Base-by-base conservation (phyloP, 2,329 filamentous ascomycete genomes). In the Colletotrichum camelliae region DNA sequence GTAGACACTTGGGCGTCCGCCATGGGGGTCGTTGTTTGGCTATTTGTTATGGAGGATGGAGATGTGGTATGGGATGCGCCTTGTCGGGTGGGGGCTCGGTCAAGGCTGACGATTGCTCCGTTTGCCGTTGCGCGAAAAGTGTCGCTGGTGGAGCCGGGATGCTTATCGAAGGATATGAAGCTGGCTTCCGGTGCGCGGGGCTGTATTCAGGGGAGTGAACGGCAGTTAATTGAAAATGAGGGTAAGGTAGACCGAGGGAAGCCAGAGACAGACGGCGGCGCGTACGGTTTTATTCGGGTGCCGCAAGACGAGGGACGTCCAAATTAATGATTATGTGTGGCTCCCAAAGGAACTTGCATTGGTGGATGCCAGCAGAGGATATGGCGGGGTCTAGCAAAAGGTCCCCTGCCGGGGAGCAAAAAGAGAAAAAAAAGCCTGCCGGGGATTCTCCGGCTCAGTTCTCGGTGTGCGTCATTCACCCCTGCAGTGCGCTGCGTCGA, bases 261-360 rank as follows among this genome's bases (percentile, higher is more conserved):
- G 31, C 21, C 27, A 43, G n/a, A 55, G 60, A 31, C 39, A 48
- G 73, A 21, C 73, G 29, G 55, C 33, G 43, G 55, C 33, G 43
- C 39, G 37, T 39, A 29, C 65, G 27, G 15, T 67, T 75, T 64
- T 64, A 48, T 39, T 67, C 73, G 21, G 33, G 64, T 48, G 57
- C 73, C 35, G 62, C 73, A 13, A 75, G 70, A 67, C 29, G 58
- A 74, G 18, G 27, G 35, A 76, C 64, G 70, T 74, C 58, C 65
- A 69, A 76, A 74, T 69, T 76, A 69, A 52, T 74, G 74, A 74
- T 69, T 73, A 69, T 65, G 57, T 74, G 74, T 76, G 74, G 74
- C 74, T 67, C 43, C 70, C 62, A 15, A 67, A 37, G 62, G 69
- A 67, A 62, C 64, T 33, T 21, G 67, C 16, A 72, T 75, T 75